A percentile compares a stretch with the other conserved stretches of the same genome.
These are phyloP conservation scores for Entomortierella beljakovae DNA, from an alignment of 192 early-diverging fungal species.

Conservation along the genomic window DNA sequence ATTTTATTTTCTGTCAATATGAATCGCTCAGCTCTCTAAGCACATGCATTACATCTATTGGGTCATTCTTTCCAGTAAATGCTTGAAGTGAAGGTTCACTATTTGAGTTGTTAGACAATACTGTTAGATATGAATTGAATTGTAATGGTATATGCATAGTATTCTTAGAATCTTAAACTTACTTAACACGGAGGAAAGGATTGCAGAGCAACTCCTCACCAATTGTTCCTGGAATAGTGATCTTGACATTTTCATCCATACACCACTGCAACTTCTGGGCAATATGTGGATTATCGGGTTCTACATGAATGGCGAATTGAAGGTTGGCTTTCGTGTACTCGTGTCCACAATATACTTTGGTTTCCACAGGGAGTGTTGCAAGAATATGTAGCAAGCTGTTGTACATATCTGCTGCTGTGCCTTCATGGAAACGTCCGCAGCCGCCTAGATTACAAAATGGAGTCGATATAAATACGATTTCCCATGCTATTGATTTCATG, in stretches of 20 bases:
- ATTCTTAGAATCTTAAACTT: constrained; percentile 9
- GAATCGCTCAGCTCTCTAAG: constrained; percentile 77
- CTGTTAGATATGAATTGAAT: neutral
- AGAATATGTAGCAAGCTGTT: constrained; percentile 65
- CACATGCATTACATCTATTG: constrained; percentile 79
- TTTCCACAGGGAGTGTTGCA: constrained; percentile 66
- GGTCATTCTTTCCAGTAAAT: constrained; percentile 66
- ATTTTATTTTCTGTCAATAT: constrained; percentile 25
- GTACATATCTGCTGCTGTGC: constrained; percentile 70
- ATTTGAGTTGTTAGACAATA: neutral
- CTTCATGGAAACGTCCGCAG: constrained; percentile 68
- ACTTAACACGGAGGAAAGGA: constrained; percentile 87
- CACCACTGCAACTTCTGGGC: constrained; percentile 39
- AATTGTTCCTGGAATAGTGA: constrained; percentile 87
- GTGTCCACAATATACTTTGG: constrained; percentile 72
- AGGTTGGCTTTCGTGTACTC: constrained; percentile 67
- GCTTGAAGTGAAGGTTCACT: constrained; percentile 68
- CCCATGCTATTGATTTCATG: too few species aligned
- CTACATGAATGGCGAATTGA: constrained; percentile 82
- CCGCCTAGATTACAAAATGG: constrained; percentile 59
- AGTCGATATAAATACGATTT: too few species aligned
- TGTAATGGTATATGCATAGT: neutral
- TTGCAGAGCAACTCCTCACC: constrained; percentile 87
- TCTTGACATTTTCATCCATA: constrained; percentile 29
- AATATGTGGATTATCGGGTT: constrained; percentile 75